Evolutionary conservation across 768 basidiomycete species (phyloP).

Genomic region (Amanita polypyramis): DNA sequence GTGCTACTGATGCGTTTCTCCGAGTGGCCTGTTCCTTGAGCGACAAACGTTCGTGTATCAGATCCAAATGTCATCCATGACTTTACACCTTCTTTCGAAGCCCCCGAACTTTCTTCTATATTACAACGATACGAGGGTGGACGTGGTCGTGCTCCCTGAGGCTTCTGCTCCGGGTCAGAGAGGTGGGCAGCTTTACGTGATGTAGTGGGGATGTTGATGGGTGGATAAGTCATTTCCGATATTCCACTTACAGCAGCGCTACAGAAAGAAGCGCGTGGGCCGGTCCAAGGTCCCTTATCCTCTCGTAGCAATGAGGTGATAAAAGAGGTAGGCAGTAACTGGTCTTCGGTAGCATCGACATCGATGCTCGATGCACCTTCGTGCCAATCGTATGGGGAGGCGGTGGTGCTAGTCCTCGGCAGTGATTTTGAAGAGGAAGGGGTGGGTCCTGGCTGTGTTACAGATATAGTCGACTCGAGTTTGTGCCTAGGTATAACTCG

Average conservation of each 20-base stretch:
- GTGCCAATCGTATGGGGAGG: constrained; percentile 46
- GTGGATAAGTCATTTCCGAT: constrained; percentile 49
- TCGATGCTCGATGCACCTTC: constrained; percentile 50
- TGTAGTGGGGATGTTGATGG: constrained; percentile 14
- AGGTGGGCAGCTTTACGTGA: constrained; percentile 6
- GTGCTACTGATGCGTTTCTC: not conserved
- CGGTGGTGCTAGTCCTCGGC: constrained; percentile 3
- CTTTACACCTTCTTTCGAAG: not conserved
- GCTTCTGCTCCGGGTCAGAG: not conserved
- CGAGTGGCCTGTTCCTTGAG: not conserved
- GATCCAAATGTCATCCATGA: not conserved
- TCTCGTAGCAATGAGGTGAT: constrained; percentile 48
- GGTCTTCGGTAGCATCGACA: constrained; percentile 45
- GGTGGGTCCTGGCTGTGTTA: not conserved
- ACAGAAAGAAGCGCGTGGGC: constrained; percentile 20
- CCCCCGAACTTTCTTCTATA: constrained; percentile 14
- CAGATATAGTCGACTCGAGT: not conserved
- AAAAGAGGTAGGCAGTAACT: constrained; percentile 48
- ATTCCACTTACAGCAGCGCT: constrained; percentile 38
- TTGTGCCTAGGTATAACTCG: constrained; percentile 9
- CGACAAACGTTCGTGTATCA: not conserved
- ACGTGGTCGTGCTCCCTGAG: constrained; percentile 17
- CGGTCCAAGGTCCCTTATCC: constrained; percentile 20
- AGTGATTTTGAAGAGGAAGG: not conserved
- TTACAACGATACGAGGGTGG: constrained; percentile 26